Conservation (phyloP, 306 rosid genomes). For the Trifolium fragiferum region DNA sequence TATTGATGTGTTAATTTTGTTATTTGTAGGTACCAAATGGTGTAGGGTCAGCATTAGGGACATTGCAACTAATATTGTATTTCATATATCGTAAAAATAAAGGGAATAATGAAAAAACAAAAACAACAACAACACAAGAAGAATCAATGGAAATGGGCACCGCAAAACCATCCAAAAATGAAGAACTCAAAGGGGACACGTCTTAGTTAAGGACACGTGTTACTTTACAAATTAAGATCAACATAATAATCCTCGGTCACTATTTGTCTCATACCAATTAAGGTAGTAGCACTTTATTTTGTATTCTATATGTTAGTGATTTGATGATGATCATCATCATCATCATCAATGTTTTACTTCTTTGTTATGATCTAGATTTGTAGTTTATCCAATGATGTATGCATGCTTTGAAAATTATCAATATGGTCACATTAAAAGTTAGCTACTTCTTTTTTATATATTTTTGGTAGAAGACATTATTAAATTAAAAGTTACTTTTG, state of each 20-base stretch:
- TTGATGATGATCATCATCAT: neutral
- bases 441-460: neutral
- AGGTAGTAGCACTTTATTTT: neutral
- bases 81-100: slow-evolving; percentile 60
- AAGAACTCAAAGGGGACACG: slow-evolving; percentile 34
- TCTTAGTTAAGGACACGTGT: slow-evolving; percentile 1
- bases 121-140: slow-evolving; percentile 45
- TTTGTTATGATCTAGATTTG: neutral
- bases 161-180: slow-evolving; percentile 38
- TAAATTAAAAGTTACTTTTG: no score
- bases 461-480: no score
- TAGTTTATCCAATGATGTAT: neutral
- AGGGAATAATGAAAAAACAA: slow-evolving; percentile 40
- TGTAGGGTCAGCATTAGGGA: slow-evolving; percentile 69
- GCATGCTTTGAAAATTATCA: neutral
- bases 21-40: slow-evolving; percentile 66
- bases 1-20: neutral
- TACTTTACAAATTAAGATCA: neutral
- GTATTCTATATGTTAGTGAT: neutral
- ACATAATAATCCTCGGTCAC: neutral
- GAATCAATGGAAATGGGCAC: slow-evolving; percentile 62
- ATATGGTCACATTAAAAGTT: neutral
- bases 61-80: slow-evolving; percentile 72
- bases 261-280: neutral
- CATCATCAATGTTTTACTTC: neutral